Conservation (phyloP, 2,329 filamentous ascomycete genomes). For the Epicoccum sorghinum region DNA sequence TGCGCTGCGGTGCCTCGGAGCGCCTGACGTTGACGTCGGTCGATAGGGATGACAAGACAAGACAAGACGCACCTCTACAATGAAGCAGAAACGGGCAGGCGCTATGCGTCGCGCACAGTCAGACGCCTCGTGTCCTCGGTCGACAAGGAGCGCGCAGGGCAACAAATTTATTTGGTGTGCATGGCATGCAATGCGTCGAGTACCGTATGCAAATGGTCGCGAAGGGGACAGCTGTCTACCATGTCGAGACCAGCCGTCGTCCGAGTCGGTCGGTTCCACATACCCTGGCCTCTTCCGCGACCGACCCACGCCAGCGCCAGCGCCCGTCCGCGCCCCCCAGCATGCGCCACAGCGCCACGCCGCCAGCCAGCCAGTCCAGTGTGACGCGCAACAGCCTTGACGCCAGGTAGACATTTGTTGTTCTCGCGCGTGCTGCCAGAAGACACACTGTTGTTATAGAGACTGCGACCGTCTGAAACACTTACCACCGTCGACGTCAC, state of each 20-base stretch:
- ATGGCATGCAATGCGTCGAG: constrained; percentile 24
- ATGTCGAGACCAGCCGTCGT: too few relatives aligned
- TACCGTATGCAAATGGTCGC: not conserved
- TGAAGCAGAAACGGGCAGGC: constrained; percentile 31
- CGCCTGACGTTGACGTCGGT: constrained; percentile 8
- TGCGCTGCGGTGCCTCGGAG: not conserved
- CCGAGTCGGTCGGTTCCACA: not conserved
- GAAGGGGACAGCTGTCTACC: constrained; percentile 40
- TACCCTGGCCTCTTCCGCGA: constrained; percentile 17
- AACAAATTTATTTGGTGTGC: constrained; percentile 30
- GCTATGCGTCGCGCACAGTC: constrained; percentile 16
- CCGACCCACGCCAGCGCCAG: not conserved
- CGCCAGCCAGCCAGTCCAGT: not conserved
- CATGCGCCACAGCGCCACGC: constrained; percentile 8
- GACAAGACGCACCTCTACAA: constrained; percentile 42
- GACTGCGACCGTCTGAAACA: not conserved
- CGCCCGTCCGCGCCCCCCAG: not conserved
- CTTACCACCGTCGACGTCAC: not conserved
- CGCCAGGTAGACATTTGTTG: constrained; percentile 10
- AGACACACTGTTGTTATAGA: not conserved
- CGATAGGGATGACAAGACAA: not conserved
- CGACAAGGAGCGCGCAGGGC: constrained; percentile 20
- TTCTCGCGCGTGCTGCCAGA: not conserved
- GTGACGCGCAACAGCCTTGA: constrained; percentile 1
- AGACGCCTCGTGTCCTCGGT: constrained; percentile 2